Evolutionary conservation across 352 stramenopile genomes (phyloP), one percentile per base, ranked within the genome.

Genomic region (Aphanomyces euteiches): DNA sequence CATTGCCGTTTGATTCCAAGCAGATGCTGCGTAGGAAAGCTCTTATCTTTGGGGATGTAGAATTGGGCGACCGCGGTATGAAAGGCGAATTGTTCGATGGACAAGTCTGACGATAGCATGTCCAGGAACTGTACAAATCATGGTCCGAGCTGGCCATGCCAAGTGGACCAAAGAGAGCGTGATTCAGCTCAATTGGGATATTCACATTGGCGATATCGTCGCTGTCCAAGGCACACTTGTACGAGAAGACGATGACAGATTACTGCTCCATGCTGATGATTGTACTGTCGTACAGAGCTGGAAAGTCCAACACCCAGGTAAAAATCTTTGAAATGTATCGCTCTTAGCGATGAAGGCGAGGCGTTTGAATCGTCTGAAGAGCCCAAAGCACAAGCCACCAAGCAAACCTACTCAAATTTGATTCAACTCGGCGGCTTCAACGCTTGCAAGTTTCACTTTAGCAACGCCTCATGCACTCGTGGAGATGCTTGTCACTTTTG

Each of bases 361-460:
- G 34, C 8, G n/a, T 66, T 58, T 56, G n/a, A 73, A 7, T 12
- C 43, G 54, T 39, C 64, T 12, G 21, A 53, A 12, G 59, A 47
- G 53, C 5, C 65, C 7, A 38, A 65, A n/a, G 38, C 2, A 36
- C 15, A 10, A 1, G 19, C 54, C 4, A 64, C 28, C 38, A 48
- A 58, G 0, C 77, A 85, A 66, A 91, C 90, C 68, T 93, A 95
- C 80, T 90, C 84, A 63, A 92, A 95, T 67, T 90, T 93, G 54
- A 86, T 95, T 40, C 77, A 82, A 38, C 74, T 93, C 58, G 72
- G 90, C 63, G 87, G 87, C 58, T 88, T 89, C 64, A 91, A 93
- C 48, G 79, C 84, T 1, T 95, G 85, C 77, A 95, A 95, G 70
- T 95, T 90, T 73, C 90, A 93, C 71, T 95, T 95, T 71, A 86